A percentile compares a stretch with the other conserved stretches of the same genome.
Evolutionary conservation across 2,329 filamentous ascomycete genomes (phyloP).

Genomic region (Aciculosporium take): DNA sequence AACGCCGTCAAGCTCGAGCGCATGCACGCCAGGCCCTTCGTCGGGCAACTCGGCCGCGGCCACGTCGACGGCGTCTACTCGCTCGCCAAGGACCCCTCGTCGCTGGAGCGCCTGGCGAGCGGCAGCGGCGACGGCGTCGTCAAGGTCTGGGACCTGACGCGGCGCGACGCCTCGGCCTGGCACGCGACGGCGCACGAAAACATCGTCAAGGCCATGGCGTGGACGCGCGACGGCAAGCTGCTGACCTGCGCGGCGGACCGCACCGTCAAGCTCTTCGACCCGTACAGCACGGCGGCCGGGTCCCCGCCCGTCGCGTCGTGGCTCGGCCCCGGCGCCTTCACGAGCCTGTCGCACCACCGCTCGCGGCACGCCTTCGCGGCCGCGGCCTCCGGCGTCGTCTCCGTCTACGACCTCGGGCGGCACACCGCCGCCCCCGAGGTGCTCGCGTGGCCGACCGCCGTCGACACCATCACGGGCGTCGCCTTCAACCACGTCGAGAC

Average conservation of each 20-base stretch:
- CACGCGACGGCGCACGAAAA: constrained; percentile 77
- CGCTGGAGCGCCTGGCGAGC: constrained; percentile 61
- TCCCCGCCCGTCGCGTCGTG: constrained; percentile 69
- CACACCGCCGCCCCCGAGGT: constrained; percentile 71
- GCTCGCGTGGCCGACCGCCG: constrained; percentile 72
- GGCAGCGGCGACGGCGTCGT: constrained; percentile 85
- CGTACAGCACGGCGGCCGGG: constrained; percentile 57
- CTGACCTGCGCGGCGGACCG: constrained; percentile 78
- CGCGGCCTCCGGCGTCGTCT: constrained; percentile 60
- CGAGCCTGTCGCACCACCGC: constrained; percentile 70
- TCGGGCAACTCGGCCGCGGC: constrained; percentile 74
- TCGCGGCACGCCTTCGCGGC: constrained; percentile 69
- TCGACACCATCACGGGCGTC: constrained; percentile 79
- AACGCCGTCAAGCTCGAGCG: constrained; percentile 85
- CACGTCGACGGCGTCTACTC: constrained; percentile 81
- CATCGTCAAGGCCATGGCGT: constrained; percentile 80
- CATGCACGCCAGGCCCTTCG: constrained; percentile 65
- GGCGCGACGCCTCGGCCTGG: constrained; percentile 55
- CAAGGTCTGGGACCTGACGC: constrained; percentile 77
- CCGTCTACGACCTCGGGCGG: constrained; percentile 75
- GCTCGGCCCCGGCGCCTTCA: constrained; percentile 72
- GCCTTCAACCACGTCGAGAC: constrained; percentile 92
- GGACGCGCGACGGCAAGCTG: constrained; percentile 74
- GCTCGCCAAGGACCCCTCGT: constrained; percentile 66
- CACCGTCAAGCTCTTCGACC: constrained; percentile 82